Evolutionary conservation across 228 moss, liverwort and hornwort species (phyloP), one percentile per base, ranked within the genome.

Genomic region (Sphagnum magellanicum): DNA sequence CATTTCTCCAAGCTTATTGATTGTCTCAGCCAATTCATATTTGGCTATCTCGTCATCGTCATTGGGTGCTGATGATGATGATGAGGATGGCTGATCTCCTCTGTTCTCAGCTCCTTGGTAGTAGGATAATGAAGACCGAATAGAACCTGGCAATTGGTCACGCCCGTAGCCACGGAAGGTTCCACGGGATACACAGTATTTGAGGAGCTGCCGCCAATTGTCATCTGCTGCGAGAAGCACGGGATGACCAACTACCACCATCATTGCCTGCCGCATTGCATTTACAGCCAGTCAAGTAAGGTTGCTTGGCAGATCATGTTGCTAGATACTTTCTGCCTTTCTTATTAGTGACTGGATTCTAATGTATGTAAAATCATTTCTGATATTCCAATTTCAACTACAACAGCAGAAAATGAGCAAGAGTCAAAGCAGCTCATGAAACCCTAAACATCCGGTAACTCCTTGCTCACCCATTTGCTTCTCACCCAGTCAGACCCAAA

Each of bases 161-260:
- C 81, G 86, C 15, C 89, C 89, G 65, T 86, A 89, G 32, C 89
- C 86, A 32, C 89, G 83, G 63, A 81, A 86, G 5, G 89, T 83
- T 70, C 86, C 86, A 12, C 83, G 77, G 4, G 72, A 69, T 48
- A 86, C 61, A 62, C 89, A 89, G 69, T 73, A 78, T 6, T 81
- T 78, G 67, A 89, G 77, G 49, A 89, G 70, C 63, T 83, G 79
- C 46, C 74, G 79, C 89, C 89, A 89, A 50, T 89, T 89, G 15
- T 83, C 76, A 66, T 89, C 86, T 16, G 65, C 68, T 5, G 86
- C 66, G 7, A 89, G 89, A 50, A 89, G 79, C 13, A 86, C 75
- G 32, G 89, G 89, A 63, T 89, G 89, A 13, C 89, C 89, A 52
- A 89, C 89, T 50, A 89, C 89, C 59, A 89, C 86, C 60, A 89